These are phyloP conservation scores for Suhomyces kunorum DNA, from an alignment of 1,139 yeast genomes.

Conservation along the genomic window DNA sequence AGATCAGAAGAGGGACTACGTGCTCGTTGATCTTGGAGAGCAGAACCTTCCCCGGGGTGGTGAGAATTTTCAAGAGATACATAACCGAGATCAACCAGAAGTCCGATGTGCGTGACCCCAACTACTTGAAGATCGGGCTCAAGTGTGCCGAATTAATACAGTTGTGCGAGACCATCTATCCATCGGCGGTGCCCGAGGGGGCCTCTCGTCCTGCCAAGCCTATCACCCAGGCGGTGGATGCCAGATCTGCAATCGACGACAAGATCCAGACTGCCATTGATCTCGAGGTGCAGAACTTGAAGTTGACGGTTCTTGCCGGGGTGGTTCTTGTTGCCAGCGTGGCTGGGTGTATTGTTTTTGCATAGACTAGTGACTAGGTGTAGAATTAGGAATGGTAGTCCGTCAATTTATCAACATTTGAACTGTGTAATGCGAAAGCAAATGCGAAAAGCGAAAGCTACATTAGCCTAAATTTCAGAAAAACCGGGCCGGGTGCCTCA, in stretches of 20 bases:
- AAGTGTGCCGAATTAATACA: conserved; percentile 87
- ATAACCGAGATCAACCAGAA: conserved; percentile 75
- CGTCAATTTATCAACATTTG: no score
- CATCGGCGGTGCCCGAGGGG: conserved; percentile 43
- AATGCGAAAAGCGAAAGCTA: no score
- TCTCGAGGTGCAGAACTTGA: conserved; percentile 28
- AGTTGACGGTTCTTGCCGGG: conserved; percentile 2
- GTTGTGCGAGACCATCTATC: conserved; percentile 75
- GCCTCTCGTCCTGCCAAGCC: conserved; percentile 24
- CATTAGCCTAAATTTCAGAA: no score
- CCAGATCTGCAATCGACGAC: conserved; percentile 35
- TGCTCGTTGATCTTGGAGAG: conserved; percentile 72
- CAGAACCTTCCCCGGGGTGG: conserved; percentile 75
- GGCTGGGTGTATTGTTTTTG: conserved; percentile 1
- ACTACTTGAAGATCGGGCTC: conserved; percentile 80
- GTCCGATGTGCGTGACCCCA: conserved; percentile 80
- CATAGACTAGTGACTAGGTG: neutral
- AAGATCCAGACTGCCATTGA: conserved; percentile 29
- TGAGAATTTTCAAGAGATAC: conserved; percentile 71
- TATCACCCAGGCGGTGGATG: conserved; percentile 28
- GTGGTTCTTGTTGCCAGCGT: conserved; percentile 3
- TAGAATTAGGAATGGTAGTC: no score
- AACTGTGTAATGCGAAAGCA: no score
- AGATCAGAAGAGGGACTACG: conserved; percentile 92
- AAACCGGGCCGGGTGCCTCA: no score